Percentiles rank a stretch among this genome's conserved stretches.
These are phyloP conservation scores for Aspergillus cejpii DNA, from an alignment of 2,329 filamentous ascomycete species.

Conservation along the genomic window DNA sequence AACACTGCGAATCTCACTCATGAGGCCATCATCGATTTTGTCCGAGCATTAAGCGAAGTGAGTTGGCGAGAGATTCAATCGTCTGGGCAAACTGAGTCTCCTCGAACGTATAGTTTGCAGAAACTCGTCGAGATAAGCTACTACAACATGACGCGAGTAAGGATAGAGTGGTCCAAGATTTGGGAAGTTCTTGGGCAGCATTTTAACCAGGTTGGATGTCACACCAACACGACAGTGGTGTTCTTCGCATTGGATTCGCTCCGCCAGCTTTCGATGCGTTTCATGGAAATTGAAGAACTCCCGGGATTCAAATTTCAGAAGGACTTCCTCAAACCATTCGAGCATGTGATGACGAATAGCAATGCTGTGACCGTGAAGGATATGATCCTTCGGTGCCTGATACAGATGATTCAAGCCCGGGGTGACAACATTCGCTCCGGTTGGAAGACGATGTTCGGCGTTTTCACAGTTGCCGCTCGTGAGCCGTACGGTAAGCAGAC, in stretches of 20 bases:
- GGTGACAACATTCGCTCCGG: conserved; percentile 96
- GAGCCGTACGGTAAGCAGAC: conserved; percentile 64
- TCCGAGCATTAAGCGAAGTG: conserved; percentile 83
- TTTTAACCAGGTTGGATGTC: conserved; percentile 95
- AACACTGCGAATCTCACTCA: conserved; percentile 90
- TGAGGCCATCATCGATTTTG: conserved; percentile 93
- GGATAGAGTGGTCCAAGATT: conserved; percentile 96
- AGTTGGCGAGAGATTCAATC: conserved; percentile 99
- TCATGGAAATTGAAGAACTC: conserved; percentile 96
- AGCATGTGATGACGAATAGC: conserved; percentile 93
- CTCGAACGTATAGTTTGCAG: conserved; percentile 92
- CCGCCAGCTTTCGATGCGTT: conserved; percentile 93
- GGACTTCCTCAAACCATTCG: conserved; percentile 96
- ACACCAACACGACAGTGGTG: conserved; percentile 92
- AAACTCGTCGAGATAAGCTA: conserved; percentile 98
- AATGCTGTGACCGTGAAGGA: conserved; percentile 90
- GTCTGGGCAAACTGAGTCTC: conserved; percentile 90
- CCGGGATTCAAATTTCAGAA: conserved; percentile 99
- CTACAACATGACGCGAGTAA: conserved; percentile 98
- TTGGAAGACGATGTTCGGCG: conserved; percentile 99
- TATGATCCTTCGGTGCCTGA: conserved; percentile 89
- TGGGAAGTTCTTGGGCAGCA: conserved; percentile 98
- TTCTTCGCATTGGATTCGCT: conserved; percentile 96
- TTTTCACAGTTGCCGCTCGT: conserved; percentile 89
- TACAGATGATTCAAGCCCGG: conserved; percentile 97